Base-by-base conservation (phyloP, 2,329 filamentous ascomycete genomes). In the Botryotinia narcissicola region DNA sequence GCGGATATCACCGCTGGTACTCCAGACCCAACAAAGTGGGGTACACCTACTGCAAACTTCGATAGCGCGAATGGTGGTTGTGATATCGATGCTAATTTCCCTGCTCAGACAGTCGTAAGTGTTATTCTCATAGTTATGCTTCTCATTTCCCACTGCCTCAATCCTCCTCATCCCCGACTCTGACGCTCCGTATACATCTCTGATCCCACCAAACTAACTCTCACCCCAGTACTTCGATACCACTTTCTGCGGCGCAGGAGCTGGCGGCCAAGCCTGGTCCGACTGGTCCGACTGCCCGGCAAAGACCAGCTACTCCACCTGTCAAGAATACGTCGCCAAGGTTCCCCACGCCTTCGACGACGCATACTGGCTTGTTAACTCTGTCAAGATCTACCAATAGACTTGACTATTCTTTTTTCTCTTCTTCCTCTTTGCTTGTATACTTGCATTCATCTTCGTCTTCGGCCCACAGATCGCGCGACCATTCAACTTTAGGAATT, bases 171-270 rank as follows among this genome's bases (percentile, higher is more conserved):
- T 37, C 4, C 35, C 35, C 12, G 6, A n/a, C 3, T 3, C 5
- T 12, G 6, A 10, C 12, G 4, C 9, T 20, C 9, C 4, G 22
- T 35, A 29, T 35, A 20, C n/a, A 18, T 8, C 18, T 8, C 10
- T 4, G 37, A 6, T 29, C 8, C 46, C 42, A 40, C 7, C 14
- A 18, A 42, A 14, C 59, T 66, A 70, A 73, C 59, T 22, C 29
- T 35, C 2, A 29, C 5, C 3, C 8, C 14, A 78, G 77, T 78
- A 77, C 62, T 91, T 96, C 81, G 90, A 95, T 83, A 95, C 90
- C 1, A 92, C 92, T 16, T 93, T 97, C 82, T 97, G 95, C 82
- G 95, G 95, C 54, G 89, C 92, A 79, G 97, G 93, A 92, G 94
- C 94, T 12, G 93, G 93, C 44, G 82, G 84, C 63, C 1, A 73